These are phyloP conservation scores for Gnomoniopsis sp. DNA, from an alignment of 2,329 filamentous ascomycete genomes.

Conservation along the genomic window DNA sequence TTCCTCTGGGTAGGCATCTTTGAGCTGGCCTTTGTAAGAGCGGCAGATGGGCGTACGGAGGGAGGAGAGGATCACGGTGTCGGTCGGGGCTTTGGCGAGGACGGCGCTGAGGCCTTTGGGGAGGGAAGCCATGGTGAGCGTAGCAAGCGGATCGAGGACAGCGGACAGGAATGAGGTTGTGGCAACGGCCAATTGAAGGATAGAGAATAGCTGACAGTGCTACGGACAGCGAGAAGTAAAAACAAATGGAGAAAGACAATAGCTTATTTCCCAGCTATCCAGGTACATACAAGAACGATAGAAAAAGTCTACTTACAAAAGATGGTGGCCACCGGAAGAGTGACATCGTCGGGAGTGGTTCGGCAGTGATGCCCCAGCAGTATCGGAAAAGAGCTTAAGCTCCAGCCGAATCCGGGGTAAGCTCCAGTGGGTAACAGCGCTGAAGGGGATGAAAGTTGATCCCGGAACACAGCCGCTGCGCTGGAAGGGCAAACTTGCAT, in stretches of 20 bases:
- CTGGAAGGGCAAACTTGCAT: not conserved
- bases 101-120: slow-evolving; percentile 70
- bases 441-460: not conserved
- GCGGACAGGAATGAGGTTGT: too few relatives aligned
- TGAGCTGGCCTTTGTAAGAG: slow-evolving; percentile 77
- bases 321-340: not conserved
- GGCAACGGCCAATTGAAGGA: not conserved
- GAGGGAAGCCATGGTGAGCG: slow-evolving; percentile 40
- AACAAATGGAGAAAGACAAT: not conserved
- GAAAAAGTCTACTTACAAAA: not conserved
- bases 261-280: not conserved
- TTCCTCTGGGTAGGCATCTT: slow-evolving; percentile 88
- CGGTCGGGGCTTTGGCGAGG: slow-evolving; percentile 72
- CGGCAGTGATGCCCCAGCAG: not conserved
- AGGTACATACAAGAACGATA: not conserved
- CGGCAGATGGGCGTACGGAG: slow-evolving; percentile 84
- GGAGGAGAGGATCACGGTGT: slow-evolving; percentile 87
- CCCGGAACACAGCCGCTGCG: not conserved
- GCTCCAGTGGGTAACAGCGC: not conserved
- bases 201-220: not conserved
- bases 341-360: not conserved
- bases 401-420: not conserved
- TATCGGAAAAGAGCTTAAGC: slow-evolving; percentile 12
- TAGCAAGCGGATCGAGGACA: too few relatives aligned
- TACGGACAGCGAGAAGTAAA: not conserved